Base-by-base conservation (phyloP, 495 filamentous ascomycete genomes). In the Aspergillus nanangensis region DNA sequence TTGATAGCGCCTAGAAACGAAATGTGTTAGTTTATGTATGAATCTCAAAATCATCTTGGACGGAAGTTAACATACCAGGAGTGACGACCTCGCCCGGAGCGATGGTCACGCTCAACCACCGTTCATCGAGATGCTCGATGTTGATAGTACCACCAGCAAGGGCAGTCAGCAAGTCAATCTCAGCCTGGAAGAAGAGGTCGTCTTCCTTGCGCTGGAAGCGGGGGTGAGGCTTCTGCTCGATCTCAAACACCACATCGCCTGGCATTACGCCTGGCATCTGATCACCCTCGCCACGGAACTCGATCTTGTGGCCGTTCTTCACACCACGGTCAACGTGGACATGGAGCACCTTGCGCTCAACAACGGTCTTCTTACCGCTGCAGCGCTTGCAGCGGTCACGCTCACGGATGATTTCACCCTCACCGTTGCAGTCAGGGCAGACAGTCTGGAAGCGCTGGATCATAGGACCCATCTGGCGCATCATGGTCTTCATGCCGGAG, bases 401-500 rank as follows among this genome's bases (percentile, higher is more conserved):
- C 40, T 97, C 93, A 52, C 86, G 86, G 62, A 99, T 88, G 45
- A 85, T 90, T 72, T 99, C 94, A 38, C 94, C 90, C 66, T 97
- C 94, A 48, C 93, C 93, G 48, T 90, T 88, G 63, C 93, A 99
- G 68, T 99, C 93, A 23, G 90, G 88, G 81, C 93, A 99, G 50
- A 96, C 90, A 15, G 94, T 97, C 79, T 97, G 94, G 81, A 97
- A 97, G 40, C 93, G 87, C 72, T 97, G 94, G 61, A 97, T 97
- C 93, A 99, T 99, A 41, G 93, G 93, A 41, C 94, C 93, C 91
- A 97, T 97, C 76, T 97, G 94, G 57, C 93, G 87, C 93, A 97
- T 96, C 92, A 99, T 97, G 17, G 87, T 96, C 83, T 97, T 97
- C 88, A 95, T 94, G 69, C 93, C 94, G 50, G 82, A 78, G 56